These are phyloP conservation scores for Aspergillus carlsbadensis DNA, from an alignment of 495 filamentous ascomycete genomes.

Conservation along the genomic window DNA sequence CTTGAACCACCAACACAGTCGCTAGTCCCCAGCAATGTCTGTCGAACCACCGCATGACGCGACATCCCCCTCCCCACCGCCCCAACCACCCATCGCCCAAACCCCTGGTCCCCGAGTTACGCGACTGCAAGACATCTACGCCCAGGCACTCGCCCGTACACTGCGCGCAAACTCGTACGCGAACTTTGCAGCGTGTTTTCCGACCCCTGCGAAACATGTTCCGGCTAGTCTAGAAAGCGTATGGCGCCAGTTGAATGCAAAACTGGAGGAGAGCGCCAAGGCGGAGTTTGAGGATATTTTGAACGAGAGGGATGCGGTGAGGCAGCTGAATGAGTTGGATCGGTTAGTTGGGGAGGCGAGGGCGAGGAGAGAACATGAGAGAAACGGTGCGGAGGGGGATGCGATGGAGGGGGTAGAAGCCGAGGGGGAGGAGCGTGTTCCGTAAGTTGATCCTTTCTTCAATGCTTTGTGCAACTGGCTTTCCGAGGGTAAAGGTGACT, in stretches of 20 bases:
- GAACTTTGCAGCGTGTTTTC: constrained; percentile 87
- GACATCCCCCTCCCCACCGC: constrained; percentile 52
- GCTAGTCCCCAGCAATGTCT: too few species aligned
- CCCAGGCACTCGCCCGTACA: constrained; percentile 65
- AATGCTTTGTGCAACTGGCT: too few species aligned
- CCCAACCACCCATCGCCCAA: constrained; percentile 54
- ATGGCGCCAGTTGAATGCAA: constrained; percentile 67
- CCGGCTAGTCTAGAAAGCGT: constrained; percentile 65
- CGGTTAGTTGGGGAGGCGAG: constrained; percentile 68
- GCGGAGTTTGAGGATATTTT: constrained; percentile 79
- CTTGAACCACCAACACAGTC: too few species aligned
- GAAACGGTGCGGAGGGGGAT: constrained; percentile 15
- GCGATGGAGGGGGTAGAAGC: constrained; percentile 18
- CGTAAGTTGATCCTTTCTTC: constrained; percentile 36
- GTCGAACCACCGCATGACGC: constrained; percentile 9
- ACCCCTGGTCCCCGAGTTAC: constrained; percentile 75
- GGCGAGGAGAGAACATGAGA: constrained; percentile 46
- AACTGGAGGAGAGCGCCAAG: constrained; percentile 58
- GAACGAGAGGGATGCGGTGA: constrained; percentile 65
- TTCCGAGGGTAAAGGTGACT: too few species aligned
- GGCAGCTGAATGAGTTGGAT: constrained; percentile 81
- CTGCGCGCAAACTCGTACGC: constrained; percentile 70
- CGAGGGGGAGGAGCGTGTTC: constrained; percentile 25
- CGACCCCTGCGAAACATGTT: constrained; percentile 70
- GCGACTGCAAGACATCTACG: constrained; percentile 68